Evolutionary conservation across 2,329 filamentous ascomycete species (phyloP).

Genomic region (Alternaria consortialis): DNA sequence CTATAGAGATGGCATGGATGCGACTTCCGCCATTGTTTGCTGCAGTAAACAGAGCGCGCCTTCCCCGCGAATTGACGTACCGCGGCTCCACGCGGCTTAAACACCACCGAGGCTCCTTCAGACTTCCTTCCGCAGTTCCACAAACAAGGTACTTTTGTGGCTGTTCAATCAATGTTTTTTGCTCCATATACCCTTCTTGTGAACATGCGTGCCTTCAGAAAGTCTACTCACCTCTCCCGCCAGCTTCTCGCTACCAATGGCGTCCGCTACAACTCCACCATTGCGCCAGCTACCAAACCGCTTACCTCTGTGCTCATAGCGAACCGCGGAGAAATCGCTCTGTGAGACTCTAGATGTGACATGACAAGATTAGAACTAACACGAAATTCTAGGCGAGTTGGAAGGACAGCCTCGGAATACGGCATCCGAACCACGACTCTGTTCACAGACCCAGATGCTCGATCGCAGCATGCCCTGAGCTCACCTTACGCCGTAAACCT

Average conservation of each 20-base stretch:
- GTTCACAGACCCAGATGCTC: slow-evolving; percentile 90
- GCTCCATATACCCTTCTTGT: slow-evolving; percentile 21
- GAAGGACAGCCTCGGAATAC: slow-evolving; percentile 84
- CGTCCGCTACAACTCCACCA: slow-evolving; percentile 44
- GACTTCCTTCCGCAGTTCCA: slow-evolving; percentile 16
- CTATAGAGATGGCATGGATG: slow-evolving; percentile 6
- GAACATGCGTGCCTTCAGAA: slow-evolving; percentile 49
- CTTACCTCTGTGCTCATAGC: slow-evolving; percentile 88
- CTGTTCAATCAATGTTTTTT: slow-evolving; percentile 21
- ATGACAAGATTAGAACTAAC: not conserved
- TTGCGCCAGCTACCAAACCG: slow-evolving; percentile 46
- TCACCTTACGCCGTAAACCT: slow-evolving; percentile 86
- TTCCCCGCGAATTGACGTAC: slow-evolving; percentile 31
- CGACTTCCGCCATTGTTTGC: slow-evolving; percentile 14
- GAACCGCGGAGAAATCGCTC: slow-evolving; percentile 94
- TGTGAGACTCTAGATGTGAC: slow-evolving; percentile 57
- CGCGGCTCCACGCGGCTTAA: slow-evolving; percentile 39
- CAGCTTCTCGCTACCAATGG: slow-evolving; percentile 45
- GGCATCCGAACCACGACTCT: slow-evolving; percentile 94
- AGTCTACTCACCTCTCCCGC: slow-evolving; percentile 46
- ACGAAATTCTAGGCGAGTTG: slow-evolving; percentile 71
- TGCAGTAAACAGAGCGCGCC: slow-evolving; percentile 26
- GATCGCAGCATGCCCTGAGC: slow-evolving; percentile 85
- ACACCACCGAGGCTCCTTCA: slow-evolving; percentile 35
- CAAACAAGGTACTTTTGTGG: slow-evolving; percentile 29